These are phyloP conservation scores for Oxytropis ochrocephala DNA, from an alignment of 306 rosid species.

Conservation along the genomic window DNA sequence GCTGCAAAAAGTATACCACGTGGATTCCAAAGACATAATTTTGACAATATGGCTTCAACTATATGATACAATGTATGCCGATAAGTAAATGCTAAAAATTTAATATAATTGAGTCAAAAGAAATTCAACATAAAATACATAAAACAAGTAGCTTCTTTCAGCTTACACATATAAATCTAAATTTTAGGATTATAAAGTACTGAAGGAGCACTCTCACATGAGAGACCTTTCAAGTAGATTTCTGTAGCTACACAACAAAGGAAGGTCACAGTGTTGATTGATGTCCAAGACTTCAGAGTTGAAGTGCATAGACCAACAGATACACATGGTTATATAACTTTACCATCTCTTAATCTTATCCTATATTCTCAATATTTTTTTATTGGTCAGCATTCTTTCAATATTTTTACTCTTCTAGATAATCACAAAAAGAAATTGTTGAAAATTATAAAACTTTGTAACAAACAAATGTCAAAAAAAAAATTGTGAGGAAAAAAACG, in stretches of 20 bases:
- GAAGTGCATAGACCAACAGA: neutral
- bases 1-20: neutral
- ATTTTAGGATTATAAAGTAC: neutral
- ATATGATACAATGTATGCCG: neutral
- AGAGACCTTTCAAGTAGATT: neutral
- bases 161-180: neutral
- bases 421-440: neutral
- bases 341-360: neutral
- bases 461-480: neutral
- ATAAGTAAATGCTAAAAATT: neutral
- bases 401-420: neutral
- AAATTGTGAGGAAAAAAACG: neutral
- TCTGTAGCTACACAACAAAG: neutral
- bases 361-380: neutral
- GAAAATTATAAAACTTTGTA: neutral
- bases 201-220: neutral
- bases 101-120: neutral
- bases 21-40: neutral
- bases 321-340: neutral
- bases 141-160: conserved; percentile 5
- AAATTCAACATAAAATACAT: neutral
- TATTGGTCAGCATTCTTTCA: neutral
- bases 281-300: neutral
- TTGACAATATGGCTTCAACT: neutral
- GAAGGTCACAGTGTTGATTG: neutral